phyloP scores from a whole-genome alignment of 306 rosid species.

The Malus orientalis region DNA sequence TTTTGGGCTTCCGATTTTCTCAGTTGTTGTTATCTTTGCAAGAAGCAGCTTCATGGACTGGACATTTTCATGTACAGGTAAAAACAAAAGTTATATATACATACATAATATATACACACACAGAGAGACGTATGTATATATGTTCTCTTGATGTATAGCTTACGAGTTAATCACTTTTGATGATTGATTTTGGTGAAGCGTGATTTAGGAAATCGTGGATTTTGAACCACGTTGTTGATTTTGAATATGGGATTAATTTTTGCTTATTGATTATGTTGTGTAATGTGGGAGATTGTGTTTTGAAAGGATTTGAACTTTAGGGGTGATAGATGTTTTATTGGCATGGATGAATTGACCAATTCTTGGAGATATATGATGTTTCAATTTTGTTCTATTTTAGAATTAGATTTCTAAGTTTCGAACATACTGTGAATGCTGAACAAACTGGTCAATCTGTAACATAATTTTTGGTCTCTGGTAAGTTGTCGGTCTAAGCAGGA shows the following conservation, averaged over 20 bases:
- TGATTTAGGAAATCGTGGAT: background rate
- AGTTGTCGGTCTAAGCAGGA: background rate
- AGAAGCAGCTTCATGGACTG: constrained; percentile 54
- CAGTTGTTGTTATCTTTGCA: constrained; percentile 51
- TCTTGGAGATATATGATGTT: background rate
- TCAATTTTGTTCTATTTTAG: background rate
- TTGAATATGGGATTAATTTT: background rate
- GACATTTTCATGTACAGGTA: constrained; percentile 89
- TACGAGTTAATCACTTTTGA: background rate
- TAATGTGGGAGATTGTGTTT: background rate
- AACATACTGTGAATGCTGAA: background rate
- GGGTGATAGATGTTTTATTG: background rate
- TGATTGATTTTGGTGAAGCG: background rate
- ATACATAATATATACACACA: background rate
- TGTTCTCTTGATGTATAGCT: background rate
- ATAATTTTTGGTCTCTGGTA: background rate
- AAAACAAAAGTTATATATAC: background rate
- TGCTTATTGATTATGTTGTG: background rate
- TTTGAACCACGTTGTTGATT: background rate
- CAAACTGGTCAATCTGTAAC: background rate
- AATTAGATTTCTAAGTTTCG: background rate
- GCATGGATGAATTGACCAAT: background rate
- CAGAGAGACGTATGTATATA: too few relatives aligned
- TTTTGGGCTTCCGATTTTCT: constrained; percentile 42
- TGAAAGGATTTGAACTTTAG: background rate